Percentiles rank a stretch among this genome's conserved stretches.
phyloP scores from a whole-genome alignment of 2,329 filamentous ascomycete species.

The Aspergillus oerlinghausenensis region DNA sequence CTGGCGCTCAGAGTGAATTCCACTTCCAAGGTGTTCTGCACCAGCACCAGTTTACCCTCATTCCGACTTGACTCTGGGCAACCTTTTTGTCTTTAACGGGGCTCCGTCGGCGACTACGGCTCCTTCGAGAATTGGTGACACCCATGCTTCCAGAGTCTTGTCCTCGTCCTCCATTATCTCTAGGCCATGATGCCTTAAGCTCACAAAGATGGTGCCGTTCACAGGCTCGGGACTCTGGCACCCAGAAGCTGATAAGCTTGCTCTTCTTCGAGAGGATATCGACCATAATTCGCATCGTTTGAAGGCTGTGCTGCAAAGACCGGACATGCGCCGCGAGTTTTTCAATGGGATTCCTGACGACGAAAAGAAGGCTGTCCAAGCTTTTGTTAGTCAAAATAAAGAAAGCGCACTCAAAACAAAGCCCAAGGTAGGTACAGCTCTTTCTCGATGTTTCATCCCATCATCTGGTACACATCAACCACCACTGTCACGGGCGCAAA shows the following conservation, averaged over 20 bases:
- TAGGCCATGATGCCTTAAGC: neutral
- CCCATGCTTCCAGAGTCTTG: neutral
- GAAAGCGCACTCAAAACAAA: constrained; percentile 76
- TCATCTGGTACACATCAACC: neutral
- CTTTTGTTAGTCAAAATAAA: constrained; percentile 66
- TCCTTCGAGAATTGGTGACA: neutral
- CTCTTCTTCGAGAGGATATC: constrained; percentile 66
- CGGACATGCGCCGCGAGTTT: constrained; percentile 60
- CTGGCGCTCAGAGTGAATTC: neutral
- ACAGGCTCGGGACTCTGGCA: constrained; percentile 76
- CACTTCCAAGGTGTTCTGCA: neutral
- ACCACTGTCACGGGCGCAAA: neutral
- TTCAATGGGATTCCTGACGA: constrained; percentile 54
- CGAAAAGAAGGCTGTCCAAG: constrained; percentile 59
- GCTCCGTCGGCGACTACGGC: neutral
- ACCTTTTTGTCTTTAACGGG: neutral
- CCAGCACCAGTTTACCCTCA: neutral
- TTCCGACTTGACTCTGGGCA: neutral
- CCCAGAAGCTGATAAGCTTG: constrained; percentile 64
- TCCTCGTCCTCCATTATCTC: neutral
- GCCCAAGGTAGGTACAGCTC: constrained; percentile 63
- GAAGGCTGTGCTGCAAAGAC: constrained; percentile 61
- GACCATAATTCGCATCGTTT: constrained; percentile 67
- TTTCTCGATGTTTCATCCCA: neutral
- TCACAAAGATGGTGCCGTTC: constrained; percentile 9